Evolutionary conservation across 2,329 filamentous ascomycete genomes (phyloP), one percentile per base, ranked within the genome.

Genomic region (Arthrobotrys musiformis): DNA sequence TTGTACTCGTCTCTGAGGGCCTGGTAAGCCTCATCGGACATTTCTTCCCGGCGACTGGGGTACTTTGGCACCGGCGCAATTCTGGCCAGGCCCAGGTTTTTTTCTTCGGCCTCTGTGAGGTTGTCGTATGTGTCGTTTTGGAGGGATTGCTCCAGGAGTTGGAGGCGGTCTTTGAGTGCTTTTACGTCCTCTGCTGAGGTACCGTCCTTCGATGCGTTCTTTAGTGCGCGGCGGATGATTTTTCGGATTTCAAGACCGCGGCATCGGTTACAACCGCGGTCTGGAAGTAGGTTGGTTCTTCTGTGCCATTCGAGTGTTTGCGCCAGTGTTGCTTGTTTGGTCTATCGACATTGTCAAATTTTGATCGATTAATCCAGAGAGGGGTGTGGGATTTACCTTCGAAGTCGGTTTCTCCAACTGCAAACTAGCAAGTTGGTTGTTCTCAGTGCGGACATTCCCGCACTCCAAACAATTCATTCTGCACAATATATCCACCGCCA

Each of bases 401-500:
- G 4, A 1, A 0, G 61, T 2, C 1, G 63, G 63, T 24, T 68
- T 68, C 4, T 68, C 8, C 2, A 58, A n/a, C n/a, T 42, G 63
- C 4, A 68, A 35, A 22, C 33, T 58, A 7, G 48, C 33, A 13
- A 8, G 35, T 7, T 33, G 2, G 7, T 15, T 15, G 4, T 2
- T 4, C 4, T 44, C n/a, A 9, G 17, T 54, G 22, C 35, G 30
- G 4, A 44, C 33, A 37, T 60, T 28, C 1, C 72, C 72, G 24
- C 72, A 76, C 11, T 69, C 48, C 5, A 76, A 40, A 46, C 72
- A 76, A 3, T 37, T 35, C 33, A 30, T 5, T 15, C 60, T 46
- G 7, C 6, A 24, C 2, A 66, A 13, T 7, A 48, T 13, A 9
- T 35, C 26, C 15, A 56, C 24, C 24, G 30, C n/a, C 17, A 69